Percentiles rank a stretch among this genome's conserved stretches.
Conservation (phyloP, 352 stramenopile genomes). For the Globisporangium apiculatum region DNA sequence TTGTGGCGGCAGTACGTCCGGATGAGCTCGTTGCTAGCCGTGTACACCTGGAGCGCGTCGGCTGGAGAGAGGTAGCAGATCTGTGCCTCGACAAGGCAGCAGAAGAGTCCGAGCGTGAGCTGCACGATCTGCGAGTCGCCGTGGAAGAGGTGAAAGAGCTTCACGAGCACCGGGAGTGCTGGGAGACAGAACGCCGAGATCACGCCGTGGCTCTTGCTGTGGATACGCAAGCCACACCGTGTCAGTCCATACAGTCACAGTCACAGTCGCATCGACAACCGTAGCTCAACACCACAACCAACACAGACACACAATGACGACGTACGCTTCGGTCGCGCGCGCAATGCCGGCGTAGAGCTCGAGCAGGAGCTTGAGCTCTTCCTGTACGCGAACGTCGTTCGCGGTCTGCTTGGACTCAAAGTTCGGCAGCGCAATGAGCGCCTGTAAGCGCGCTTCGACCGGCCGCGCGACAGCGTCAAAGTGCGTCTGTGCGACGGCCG, state of each 20-base stretch:
- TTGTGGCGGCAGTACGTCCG: constrained; percentile 60
- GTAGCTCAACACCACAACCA: not conserved
- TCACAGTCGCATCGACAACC: too few species aligned
- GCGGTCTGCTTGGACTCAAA: constrained; percentile 53
- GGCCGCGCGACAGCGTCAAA: constrained; percentile 54
- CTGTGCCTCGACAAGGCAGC: constrained; percentile 70
- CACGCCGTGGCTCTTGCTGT: constrained; percentile 37
- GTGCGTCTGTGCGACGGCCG: constrained; percentile 28
- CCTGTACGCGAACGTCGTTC: constrained; percentile 59
- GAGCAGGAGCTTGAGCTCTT: constrained; percentile 72
- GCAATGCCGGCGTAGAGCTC: constrained; percentile 76
- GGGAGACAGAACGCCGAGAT: constrained; percentile 67
- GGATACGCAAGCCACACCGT: not conserved
- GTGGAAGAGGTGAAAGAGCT: constrained; percentile 74
- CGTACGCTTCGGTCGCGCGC: constrained; percentile 58
- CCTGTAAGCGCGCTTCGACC: constrained; percentile 40
- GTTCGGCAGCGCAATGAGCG: constrained; percentile 43
- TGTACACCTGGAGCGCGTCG: constrained; percentile 70
- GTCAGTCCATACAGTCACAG: too few species aligned
- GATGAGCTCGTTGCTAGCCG: constrained; percentile 64
- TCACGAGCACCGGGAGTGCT: constrained; percentile 62
- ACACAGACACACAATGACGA: constrained; percentile 2
- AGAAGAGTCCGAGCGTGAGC: constrained; percentile 72
- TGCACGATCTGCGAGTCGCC: constrained; percentile 65
- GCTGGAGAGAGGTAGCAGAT: constrained; percentile 64